Conservation (phyloP, 306 rosid genomes). For the Parietaria judaica region DNA sequence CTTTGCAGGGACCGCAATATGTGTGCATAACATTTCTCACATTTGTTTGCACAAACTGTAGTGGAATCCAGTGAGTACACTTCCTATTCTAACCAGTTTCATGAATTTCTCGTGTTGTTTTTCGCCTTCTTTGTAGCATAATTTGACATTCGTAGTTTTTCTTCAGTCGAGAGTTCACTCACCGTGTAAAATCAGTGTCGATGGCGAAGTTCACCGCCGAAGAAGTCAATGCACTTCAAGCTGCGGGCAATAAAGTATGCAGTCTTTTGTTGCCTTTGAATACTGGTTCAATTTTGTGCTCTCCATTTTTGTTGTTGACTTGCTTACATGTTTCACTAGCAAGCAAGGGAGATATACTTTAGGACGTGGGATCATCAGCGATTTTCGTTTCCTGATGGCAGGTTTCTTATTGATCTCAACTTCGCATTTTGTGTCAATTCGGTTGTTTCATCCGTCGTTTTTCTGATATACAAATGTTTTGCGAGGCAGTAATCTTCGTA, state of each 20-base stretch:
- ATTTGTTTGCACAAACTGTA: conserved; percentile 83
- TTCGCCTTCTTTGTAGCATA: background rate
- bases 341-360: conserved; percentile 63
- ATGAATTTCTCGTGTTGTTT: background rate
- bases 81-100: background rate
- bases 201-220: conserved; percentile 68
- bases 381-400: conserved; percentile 52
- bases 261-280: background rate
- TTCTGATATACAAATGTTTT: conserved; percentile 23
- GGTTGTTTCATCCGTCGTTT: background rate
- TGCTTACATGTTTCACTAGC: conserved; percentile 36
- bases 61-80: conserved; percentile 81
- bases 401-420: conserved; percentile 26
- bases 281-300: background rate
- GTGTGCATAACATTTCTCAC: conserved; percentile 82
- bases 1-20: conserved; percentile 85
- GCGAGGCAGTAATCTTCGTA: conserved; percentile 47
- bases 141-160: background rate
- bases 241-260: conserved; percentile 88
- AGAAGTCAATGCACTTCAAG: conserved; percentile 75
- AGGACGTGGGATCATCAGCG: conserved; percentile 65
- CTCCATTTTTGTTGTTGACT: conserved; percentile 4
- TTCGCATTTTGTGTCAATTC: background rate
- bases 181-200: conserved; percentile 84
- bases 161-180: conserved; percentile 83